These are phyloP conservation scores for Alopecurus myosuroides DNA, from an alignment of 176 grass and related monocot genomes.

Conservation along the genomic window DNA sequence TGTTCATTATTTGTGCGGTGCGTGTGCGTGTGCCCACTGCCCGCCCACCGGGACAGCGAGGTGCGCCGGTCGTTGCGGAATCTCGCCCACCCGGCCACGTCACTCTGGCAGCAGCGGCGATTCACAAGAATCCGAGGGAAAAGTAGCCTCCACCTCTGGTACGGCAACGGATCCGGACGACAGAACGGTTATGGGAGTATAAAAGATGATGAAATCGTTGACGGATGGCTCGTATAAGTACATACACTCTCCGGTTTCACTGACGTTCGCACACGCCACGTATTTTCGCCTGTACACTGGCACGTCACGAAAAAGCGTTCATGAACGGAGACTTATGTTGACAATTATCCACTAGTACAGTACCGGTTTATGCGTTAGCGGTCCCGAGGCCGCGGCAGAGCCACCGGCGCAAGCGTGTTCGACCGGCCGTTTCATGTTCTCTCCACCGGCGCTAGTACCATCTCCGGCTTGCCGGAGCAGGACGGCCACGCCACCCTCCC, in stretches of 20 bases:
- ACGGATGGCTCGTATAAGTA: neutral
- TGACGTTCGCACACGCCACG: neutral
- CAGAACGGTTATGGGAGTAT: neutral
- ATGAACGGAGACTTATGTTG: neutral
- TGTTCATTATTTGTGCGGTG: neutral
- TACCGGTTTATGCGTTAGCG: neutral
- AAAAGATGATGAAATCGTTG: too few species aligned
- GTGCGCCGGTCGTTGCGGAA: neutral
- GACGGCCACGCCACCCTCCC: neutral
- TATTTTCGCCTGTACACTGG: neutral
- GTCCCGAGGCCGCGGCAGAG: too few species aligned
- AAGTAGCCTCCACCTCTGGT: neutral
- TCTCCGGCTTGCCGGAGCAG: neutral
- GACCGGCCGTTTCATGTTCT: neutral
- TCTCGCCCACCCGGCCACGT: neutral
- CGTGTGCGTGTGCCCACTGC: neutral
- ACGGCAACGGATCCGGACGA: neutral
- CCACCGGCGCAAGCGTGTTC: neutral
- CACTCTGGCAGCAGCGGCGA: neutral
- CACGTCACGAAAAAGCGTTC: neutral
- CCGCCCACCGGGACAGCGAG: too few species aligned
- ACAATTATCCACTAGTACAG: too few species aligned
- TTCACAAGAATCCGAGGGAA: neutral
- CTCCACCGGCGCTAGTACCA: neutral
- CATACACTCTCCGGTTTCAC: accelerated